A percentile compares a stretch with the other conserved stretches of the same genome.
These are phyloP conservation scores for Lepidium campestre DNA, from an alignment of 441 rosid genomes.

Conservation along the genomic window DNA sequence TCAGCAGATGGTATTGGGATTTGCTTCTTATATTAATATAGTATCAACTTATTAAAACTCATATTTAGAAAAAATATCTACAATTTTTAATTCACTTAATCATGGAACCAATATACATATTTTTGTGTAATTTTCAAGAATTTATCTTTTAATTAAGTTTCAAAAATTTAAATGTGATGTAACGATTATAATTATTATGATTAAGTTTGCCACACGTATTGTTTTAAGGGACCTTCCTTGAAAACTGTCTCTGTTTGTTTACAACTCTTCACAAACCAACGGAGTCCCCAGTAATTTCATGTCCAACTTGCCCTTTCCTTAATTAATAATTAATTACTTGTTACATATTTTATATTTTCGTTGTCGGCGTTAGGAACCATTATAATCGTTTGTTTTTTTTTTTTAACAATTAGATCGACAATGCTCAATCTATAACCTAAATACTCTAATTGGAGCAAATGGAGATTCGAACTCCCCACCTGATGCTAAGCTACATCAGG, in stretches of 20 bases:
- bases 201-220: not conserved
- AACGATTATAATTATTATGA: not conserved
- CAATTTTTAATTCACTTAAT: not conserved
- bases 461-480: no score
- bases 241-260: not conserved
- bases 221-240: not conserved
- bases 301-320: not conserved
- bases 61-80: not conserved
- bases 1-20: not conserved
- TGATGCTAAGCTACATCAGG: no score
- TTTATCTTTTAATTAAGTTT: not conserved
- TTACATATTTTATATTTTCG: not conserved
- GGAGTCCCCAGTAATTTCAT: not conserved
- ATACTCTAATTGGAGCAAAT: no score
- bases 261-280: not conserved
- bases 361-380: no score
- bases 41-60: not conserved
- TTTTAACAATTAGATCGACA: no score
- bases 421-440: no score
- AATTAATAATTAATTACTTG: not conserved
- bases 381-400: no score
- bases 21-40: not conserved
- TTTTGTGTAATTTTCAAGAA: not conserved
- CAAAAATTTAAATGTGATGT: not conserved
- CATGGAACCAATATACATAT: not conserved